Conservation (phyloP, 345 rosid species). For the Citrus cavaleriei region DNA sequence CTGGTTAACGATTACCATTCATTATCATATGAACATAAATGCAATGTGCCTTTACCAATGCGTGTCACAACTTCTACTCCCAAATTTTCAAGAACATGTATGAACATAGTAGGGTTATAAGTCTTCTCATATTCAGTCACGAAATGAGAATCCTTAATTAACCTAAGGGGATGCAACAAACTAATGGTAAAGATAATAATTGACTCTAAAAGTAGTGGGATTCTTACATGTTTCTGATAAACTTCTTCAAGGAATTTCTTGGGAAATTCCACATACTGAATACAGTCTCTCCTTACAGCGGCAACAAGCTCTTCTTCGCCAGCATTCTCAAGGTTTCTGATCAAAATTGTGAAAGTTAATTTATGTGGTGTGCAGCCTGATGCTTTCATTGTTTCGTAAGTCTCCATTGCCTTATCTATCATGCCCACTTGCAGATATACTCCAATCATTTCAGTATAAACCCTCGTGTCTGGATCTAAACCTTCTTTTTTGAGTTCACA, state of each 20-base stretch:
- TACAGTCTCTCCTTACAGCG: conserved; percentile 42
- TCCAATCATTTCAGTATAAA: conserved; percentile 60
- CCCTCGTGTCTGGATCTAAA: conserved; percentile 43
- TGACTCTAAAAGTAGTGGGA: background rate
- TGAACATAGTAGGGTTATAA: background rate
- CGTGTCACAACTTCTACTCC: background rate
- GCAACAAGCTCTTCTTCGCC: conserved; percentile 44
- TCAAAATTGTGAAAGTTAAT: conserved; percentile 49
- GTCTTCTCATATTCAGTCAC: background rate
- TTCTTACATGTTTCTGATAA: conserved; percentile 31
- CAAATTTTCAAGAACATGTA: background rate
- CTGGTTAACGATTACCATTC: background rate
- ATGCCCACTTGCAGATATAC: conserved; percentile 37
- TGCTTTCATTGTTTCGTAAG: conserved; percentile 36
- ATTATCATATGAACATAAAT: background rate
- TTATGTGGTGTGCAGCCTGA: conserved; percentile 45
- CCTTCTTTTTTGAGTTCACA: conserved; percentile 36
- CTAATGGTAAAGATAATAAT: background rate
- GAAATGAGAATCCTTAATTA: background rate
- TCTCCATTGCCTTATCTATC: conserved; percentile 57
- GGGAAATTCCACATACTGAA: conserved; percentile 45
- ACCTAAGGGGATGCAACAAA: background rate
- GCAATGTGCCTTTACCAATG: background rate
- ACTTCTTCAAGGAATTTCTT: conserved; percentile 46
- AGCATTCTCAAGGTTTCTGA: conserved; percentile 47